phyloP scores from a whole-genome alignment of 2,329 filamentous ascomycete genomes.

The Pleomassaria siparia region DNA sequence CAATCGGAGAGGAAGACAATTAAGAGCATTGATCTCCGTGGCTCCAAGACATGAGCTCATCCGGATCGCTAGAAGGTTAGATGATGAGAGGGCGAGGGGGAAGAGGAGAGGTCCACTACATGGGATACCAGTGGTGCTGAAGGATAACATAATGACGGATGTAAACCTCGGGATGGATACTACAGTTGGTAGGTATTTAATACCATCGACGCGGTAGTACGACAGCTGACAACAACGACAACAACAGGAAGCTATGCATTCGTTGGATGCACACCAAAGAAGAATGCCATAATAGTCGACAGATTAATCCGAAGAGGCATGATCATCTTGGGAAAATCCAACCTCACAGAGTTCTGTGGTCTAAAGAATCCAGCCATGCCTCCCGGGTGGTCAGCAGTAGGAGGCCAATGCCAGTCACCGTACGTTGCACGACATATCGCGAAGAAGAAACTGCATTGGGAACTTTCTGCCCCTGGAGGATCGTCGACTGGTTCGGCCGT shows the following conservation, averaged over 20 bases:
- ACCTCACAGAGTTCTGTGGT: conserved; percentile 44
- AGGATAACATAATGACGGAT: conserved; percentile 47
- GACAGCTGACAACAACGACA: conserved; percentile 2
- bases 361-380: conserved; percentile 41
- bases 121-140: conserved; percentile 47
- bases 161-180: conserved; percentile 44
- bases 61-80: conserved; percentile 41
- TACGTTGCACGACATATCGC: conserved; percentile 43
- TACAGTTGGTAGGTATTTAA: conserved; percentile 38
- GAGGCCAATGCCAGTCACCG: conserved; percentile 42
- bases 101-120: conserved; percentile 43
- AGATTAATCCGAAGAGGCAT: conserved; percentile 42
- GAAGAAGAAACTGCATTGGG: conserved; percentile 39
- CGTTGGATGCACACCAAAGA: conserved; percentile 38
- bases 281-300: conserved; percentile 43
- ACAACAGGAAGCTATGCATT: conserved; percentile 40
- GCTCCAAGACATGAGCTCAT: conserved; percentile 42
- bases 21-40: conserved; percentile 42
- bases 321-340: conserved; percentile 47
- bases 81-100: conserved; percentile 42
- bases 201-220: not conserved
- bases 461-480: conserved; percentile 41
- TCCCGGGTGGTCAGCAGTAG: conserved; percentile 45
- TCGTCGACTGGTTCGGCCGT: conserved; percentile 43
- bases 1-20: conserved; percentile 37